These are phyloP conservation scores for Melocanna baccifera DNA, from an alignment of 176 grass and related monocot species.

Conservation along the genomic window DNA sequence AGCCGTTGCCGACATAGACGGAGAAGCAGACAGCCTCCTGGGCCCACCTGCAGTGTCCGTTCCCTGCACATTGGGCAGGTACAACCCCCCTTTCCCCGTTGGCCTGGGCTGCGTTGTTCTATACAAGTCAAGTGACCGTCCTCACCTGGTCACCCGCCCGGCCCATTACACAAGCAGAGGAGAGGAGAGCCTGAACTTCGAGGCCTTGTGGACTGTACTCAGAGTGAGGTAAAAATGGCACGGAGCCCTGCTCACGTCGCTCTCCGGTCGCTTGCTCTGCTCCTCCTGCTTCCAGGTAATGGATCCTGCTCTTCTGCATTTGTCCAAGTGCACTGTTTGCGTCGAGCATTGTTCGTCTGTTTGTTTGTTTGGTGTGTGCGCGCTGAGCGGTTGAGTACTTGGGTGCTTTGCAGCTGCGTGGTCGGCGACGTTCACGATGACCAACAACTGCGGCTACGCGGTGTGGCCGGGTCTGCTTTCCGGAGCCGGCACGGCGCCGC, in stretches of 20 bases:
- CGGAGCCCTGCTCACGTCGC: constrained; percentile 21
- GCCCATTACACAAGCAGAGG: neutral
- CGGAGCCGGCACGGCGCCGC: constrained; percentile 58
- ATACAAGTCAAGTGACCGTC: constrained; percentile 17
- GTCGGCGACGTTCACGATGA: constrained; percentile 77
- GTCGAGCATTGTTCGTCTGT: neutral
- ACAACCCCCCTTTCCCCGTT: neutral
- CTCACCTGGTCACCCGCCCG: neutral
- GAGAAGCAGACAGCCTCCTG: neutral
- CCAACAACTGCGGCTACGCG: constrained; percentile 77
- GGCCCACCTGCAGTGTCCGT: neutral
- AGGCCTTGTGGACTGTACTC: neutral
- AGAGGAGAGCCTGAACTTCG: constrained; percentile 10
- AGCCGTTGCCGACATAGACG: constrained; percentile 5
- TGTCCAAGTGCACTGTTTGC: neutral
- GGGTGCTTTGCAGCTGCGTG: constrained; percentile 32
- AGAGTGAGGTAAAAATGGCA: constrained; percentile 5
- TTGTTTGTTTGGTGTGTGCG: neutral
- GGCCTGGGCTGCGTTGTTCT: neutral
- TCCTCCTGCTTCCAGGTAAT: constrained; percentile 42
- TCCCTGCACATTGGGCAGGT: neutral
- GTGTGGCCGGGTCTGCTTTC: constrained; percentile 93
- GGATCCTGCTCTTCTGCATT: neutral
- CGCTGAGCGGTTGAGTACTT: neutral
- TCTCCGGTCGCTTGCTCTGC: constrained; percentile 33